phyloP scores from a whole-genome alignment of 345 rosid species.

The Angophora floribunda region DNA sequence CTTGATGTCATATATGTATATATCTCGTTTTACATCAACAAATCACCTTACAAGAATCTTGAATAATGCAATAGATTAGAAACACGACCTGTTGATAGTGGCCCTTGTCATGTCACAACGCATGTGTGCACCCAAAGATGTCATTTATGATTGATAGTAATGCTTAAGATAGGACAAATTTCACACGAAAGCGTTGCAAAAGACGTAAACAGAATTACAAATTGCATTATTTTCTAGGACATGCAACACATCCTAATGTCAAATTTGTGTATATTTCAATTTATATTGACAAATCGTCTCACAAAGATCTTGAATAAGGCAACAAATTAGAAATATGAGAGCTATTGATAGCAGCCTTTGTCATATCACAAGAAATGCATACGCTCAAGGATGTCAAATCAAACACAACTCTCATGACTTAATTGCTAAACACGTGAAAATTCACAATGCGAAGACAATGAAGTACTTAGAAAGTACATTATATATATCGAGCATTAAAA shows the following conservation, averaged over 20 bases:
- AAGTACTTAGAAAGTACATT: neutral
- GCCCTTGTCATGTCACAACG: no score
- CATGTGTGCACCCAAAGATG: no score
- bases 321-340: neutral
- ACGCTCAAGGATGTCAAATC: neutral
- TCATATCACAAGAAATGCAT: neutral
- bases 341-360: neutral
- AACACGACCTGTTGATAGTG: no score
- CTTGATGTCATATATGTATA: no score
- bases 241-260: neutral
- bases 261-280: neutral
- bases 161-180: neutral
- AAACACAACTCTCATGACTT: neutral
- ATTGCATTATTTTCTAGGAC: neutral
- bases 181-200: neutral
- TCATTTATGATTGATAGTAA: no score
- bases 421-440: neutral
- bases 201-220: neutral
- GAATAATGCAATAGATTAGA: no score
- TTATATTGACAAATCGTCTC: neutral
- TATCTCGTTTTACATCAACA: no score
- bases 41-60: no score
- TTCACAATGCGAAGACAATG: neutral
- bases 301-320: neutral
- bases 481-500: neutral